These are phyloP conservation scores for Epichloe glyceriae DNA, from an alignment of 2,329 filamentous ascomycete genomes.

Conservation along the genomic window DNA sequence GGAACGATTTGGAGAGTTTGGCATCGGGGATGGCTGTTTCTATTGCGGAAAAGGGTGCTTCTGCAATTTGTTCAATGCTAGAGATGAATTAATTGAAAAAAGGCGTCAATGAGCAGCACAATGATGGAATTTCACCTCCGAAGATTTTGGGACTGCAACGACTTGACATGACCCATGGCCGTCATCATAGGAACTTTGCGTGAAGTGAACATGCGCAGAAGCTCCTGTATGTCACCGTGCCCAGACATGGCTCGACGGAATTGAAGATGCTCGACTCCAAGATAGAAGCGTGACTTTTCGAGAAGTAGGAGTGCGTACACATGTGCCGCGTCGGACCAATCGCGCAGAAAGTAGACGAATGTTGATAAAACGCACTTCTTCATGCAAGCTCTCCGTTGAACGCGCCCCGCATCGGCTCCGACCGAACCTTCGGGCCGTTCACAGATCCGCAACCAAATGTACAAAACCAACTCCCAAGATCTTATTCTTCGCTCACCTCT, in stretches of 20 bases:
- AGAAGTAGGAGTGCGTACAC: background rate
- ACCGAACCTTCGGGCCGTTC: background rate
- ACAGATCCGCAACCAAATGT: background rate
- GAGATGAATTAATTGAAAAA: background rate
- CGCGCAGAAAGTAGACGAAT: background rate
- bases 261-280: background rate
- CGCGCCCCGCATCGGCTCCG: background rate
- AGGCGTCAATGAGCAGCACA: background rate
- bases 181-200: conserved; percentile 46
- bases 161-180: conserved; percentile 45
- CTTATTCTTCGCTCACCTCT: too few species aligned
- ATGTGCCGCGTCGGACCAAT: background rate
- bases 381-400: background rate
- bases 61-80: conserved; percentile 43
- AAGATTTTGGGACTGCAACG: conserved; percentile 40
- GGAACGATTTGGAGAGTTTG: conserved; percentile 36
- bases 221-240: conserved; percentile 47
- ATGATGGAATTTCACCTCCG: conserved; percentile 33
- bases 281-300: too few species aligned
- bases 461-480: too few species aligned
- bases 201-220: conserved; percentile 45
- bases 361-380: background rate
- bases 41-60: conserved; percentile 30
- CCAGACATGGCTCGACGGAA: conserved; percentile 31
- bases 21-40: conserved; percentile 33